These are phyloP conservation scores for Fusarium mundagurra DNA, from an alignment of 2,329 filamentous ascomycete genomes.

Conservation along the genomic window DNA sequence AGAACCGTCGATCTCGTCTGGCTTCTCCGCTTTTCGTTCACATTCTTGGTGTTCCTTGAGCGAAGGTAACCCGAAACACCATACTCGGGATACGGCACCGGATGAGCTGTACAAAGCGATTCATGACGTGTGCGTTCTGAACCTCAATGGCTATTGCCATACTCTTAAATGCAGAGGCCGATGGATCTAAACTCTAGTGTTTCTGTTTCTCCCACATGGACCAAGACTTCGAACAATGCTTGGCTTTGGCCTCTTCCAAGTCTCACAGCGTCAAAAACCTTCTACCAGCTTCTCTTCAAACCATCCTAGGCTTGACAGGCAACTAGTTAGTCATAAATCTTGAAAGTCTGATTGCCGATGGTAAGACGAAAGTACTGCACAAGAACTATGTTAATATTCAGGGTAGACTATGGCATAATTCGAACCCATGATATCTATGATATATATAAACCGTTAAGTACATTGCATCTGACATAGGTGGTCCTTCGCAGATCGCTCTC, in stretches of 20 bases:
- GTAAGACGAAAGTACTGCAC: not conserved
- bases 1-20: not conserved
- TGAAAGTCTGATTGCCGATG: not conserved
- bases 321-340: not conserved
- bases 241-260: not conserved
- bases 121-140: not conserved
- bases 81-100: not conserved
- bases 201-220: not conserved
- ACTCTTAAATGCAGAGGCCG: not conserved
- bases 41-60: not conserved
- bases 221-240: not conserved
- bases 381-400: not conserved
- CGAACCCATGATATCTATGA: conserved; percentile 46
- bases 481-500: conserved; percentile 64
- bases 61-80: not conserved
- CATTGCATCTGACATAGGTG: conserved; percentile 43
- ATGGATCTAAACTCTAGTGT: not conserved
- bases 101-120: not conserved
- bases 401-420: not conserved
- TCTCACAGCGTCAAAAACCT: not conserved
- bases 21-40: conserved; percentile 9
- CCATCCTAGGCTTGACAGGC: not conserved
- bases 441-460: conserved; percentile 52
- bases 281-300: not conserved
- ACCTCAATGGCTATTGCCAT: not conserved